Conservation (phyloP, 768 basidiomycete species). For the Lactifluus hygrophoroides region DNA sequence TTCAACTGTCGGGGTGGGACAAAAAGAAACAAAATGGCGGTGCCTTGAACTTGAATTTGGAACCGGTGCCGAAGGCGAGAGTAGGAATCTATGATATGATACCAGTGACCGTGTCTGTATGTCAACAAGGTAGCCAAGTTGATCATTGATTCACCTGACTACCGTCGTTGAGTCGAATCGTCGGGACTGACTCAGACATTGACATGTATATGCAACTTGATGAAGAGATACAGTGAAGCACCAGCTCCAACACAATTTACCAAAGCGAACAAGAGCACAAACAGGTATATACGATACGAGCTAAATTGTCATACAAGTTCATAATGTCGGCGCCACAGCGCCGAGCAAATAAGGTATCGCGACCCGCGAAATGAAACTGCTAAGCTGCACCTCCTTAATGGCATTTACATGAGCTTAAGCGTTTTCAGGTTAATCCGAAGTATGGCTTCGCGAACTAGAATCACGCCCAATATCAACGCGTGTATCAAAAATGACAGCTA, state of each 20-base stretch:
- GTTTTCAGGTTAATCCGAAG: constrained; percentile 56
- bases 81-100: constrained; percentile 40
- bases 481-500: too few relatives aligned
- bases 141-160: constrained; percentile 23
- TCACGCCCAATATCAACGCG: background rate
- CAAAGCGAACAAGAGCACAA: background rate
- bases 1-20: background rate
- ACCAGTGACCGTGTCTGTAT: too few relatives aligned
- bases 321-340: background rate
- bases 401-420: constrained; percentile 39
- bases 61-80: constrained; percentile 57
- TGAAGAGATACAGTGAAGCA: background rate
- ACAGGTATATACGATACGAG: constrained; percentile 2
- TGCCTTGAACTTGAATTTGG: constrained; percentile 29
- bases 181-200: constrained; percentile 28
- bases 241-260: background rate
- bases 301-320: background rate
- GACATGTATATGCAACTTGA: background rate
- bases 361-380: background rate
- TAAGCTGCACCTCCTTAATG: background rate
- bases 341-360: constrained; percentile 2
- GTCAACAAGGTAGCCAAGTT: too few relatives aligned
- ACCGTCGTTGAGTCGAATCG: constrained; percentile 31
- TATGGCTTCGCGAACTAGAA: constrained; percentile 49
- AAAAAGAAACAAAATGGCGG: background rate